Base-by-base conservation (phyloP, 2,329 filamentous ascomycete genomes). In the Pseudogymnoascus destructans region DNA sequence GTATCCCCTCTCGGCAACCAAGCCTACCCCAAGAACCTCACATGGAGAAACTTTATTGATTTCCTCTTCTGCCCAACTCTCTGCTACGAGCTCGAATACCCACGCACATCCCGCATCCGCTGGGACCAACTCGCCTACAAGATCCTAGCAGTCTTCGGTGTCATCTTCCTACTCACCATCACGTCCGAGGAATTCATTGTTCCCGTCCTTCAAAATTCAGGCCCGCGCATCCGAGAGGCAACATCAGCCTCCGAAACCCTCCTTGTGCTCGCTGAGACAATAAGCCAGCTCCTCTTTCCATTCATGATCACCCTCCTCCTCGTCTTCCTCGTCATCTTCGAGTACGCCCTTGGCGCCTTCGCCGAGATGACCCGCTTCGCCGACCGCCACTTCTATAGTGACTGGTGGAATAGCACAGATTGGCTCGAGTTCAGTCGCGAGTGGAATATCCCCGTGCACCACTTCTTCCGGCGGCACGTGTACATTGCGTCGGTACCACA, bases 391-490 rank as follows among this genome's bases (percentile, higher is more conserved):
- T 97, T 97, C 74, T 98, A 96, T 75, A 77, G 77, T 56, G 82
- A 86, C 73, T 85, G 82, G 81, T 85, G 83, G 83, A 86, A 86
- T 72, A 83, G 79, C 65, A 87, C 85, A 64, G 87, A 92, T 76
- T 93, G 89, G 90, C 86, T 97, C 70, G 91, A 96, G 72, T 98
- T 97, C 73, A 91, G 85, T 9, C 83, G 90, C 63, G 88, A 96
- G 74, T 97, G 93, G 92, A 97, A 97, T 70, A 82, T 95, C n/a
- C 92, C 92, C 46, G 92, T 96, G 5, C 93, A 97, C 73, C 87
- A 91, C 68, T 98, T 96, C 74, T 86, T 97, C 66, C 85, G 91
- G 6, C 81, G 93, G 21, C 93, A 98, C 72, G 92, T 98, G 63
- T 98, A 97, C 73, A 86, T 83, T 59, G 90, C 90, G 1, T 87